Percentiles rank a stretch among this genome's conserved stretches.
These are phyloP conservation scores for Neltuma alba DNA, from an alignment of 306 rosid species.

Conservation along the genomic window DNA sequence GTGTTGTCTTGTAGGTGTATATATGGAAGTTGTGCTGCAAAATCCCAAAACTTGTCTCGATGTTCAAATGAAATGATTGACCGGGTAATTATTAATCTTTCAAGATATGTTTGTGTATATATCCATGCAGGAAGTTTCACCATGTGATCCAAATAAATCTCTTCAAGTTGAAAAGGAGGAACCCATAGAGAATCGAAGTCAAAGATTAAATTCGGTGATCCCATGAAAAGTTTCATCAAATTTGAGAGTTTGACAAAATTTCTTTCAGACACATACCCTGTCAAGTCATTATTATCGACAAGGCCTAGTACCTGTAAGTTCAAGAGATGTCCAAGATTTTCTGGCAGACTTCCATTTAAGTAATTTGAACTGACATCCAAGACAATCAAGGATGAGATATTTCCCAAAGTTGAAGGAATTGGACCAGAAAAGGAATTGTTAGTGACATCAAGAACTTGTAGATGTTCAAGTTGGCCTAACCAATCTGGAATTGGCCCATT, in stretches of 20 bases:
- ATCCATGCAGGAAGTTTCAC: slow-evolving; percentile 28
- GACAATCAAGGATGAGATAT: neutral
- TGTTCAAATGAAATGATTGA: neutral
- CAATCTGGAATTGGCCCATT: neutral
- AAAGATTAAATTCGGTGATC: neutral
- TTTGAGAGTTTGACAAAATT: neutral
- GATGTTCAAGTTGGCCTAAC: slow-evolving; percentile 17
- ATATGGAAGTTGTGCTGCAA: neutral
- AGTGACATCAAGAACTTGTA: neutral
- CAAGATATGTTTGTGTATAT: slow-evolving; percentile 13
- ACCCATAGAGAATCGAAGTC: neutral
- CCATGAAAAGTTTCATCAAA: too few species aligned
- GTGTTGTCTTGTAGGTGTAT: neutral
- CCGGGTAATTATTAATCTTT: neutral
- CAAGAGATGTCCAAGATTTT: neutral
- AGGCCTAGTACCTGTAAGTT: neutral
- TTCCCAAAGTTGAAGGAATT: too few species aligned
- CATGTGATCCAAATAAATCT: neutral
- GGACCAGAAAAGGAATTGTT: neutral
- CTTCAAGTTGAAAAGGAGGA: slow-evolving; percentile 30
- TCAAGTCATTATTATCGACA: neutral
- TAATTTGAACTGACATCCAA: neutral
- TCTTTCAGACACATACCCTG: neutral
- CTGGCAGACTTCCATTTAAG: neutral
- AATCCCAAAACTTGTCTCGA: neutral